These are phyloP conservation scores for Claviceps lovelessii DNA, from an alignment of 2,329 filamentous ascomycete genomes.

Conservation along the genomic window DNA sequence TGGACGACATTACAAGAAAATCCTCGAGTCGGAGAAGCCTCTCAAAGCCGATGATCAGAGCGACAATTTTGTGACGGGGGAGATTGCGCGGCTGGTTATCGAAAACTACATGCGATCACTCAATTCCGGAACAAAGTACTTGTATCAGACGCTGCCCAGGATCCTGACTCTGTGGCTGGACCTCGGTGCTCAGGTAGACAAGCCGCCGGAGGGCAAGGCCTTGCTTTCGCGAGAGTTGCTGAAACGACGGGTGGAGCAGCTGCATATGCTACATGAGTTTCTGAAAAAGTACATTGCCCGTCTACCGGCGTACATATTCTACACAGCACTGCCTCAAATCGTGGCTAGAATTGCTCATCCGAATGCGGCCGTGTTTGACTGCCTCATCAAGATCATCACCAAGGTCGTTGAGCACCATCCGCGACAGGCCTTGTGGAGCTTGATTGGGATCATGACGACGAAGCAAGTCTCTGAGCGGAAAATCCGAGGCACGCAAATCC, in stretches of 20 bases:
- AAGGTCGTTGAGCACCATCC: conserved; percentile 82
- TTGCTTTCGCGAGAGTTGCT: conserved; percentile 38
- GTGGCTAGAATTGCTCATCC: conserved; percentile 91
- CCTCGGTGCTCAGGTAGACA: conserved; percentile 62
- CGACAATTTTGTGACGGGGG: conserved; percentile 63
- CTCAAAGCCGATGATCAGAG: conserved; percentile 64
- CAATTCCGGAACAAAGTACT: conserved; percentile 81
- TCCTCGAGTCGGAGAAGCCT: conserved; percentile 75
- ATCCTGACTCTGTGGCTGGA: conserved; percentile 91
- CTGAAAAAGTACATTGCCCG: conserved; percentile 64
- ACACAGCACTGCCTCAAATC: conserved; percentile 75
- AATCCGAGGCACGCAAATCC: conserved; percentile 35
- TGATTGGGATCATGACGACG: conserved; percentile 76
- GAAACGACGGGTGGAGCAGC: conserved; percentile 45
- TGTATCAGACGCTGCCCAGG: conserved; percentile 86
- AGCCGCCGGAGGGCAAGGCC: conserved; percentile 40
- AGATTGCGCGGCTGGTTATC: conserved; percentile 75
- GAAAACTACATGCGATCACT: conserved; percentile 86
- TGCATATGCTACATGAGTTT: conserved; percentile 57
- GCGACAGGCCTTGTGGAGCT: conserved; percentile 79
- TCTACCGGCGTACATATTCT: conserved; percentile 64
- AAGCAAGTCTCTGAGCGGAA: conserved; percentile 54
- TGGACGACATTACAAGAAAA: conserved; percentile 92
- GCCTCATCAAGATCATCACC: conserved; percentile 64
- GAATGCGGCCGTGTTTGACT: conserved; percentile 60